Base-by-base conservation (phyloP, 2,329 filamentous ascomycete species). In the Penicillium sp. region DNA sequence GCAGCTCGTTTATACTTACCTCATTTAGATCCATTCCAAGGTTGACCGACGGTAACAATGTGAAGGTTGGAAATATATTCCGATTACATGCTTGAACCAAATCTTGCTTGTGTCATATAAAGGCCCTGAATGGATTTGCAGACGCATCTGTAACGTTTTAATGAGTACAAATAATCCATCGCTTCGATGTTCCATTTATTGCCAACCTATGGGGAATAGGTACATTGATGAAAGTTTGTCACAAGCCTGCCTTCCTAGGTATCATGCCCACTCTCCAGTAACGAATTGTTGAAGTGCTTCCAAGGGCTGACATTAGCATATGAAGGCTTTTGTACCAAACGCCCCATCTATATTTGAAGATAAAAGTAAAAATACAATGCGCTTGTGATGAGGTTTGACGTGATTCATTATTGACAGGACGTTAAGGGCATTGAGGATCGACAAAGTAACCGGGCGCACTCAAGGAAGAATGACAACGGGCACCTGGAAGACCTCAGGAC, bases 401-500 rank as follows among this genome's bases (percentile, higher is more conserved):
- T 52, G 42, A 33, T 31, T 52, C 27, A 39, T 31, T 31, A 39
- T 39, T 50, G 47, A 31, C 26, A 47, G 45, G 45, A 47, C 45
- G 26, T 47, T 27, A 29, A n/a, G 26, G 47, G 44, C 47, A 22
- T 49, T 39, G 39, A 52, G 45, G 49, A 19, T 45, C 8, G 48
- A 42, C 4, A n/a, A 16, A 13, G 26, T 19, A 26, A 46, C 8
- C 4, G 8, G 49, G 29, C n/a, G 27, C 19, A 22, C 51, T 64
- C 52, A 66, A 39, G 49, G 55, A 44, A 65, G 39, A 21, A 59
- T 47, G 26, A 65, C 56, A 19, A 60, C 45, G 5, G 64, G 64
- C n/a, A 63, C 35, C 27, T 66, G 64, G 39, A 65, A 47, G 39
- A 65, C 53, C n/a, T 44, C 49, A 19, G 61, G 62, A 13, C 64